Base-by-base conservation (phyloP, 2,329 filamentous ascomycete genomes). In the Alternaria arborescens region DNA sequence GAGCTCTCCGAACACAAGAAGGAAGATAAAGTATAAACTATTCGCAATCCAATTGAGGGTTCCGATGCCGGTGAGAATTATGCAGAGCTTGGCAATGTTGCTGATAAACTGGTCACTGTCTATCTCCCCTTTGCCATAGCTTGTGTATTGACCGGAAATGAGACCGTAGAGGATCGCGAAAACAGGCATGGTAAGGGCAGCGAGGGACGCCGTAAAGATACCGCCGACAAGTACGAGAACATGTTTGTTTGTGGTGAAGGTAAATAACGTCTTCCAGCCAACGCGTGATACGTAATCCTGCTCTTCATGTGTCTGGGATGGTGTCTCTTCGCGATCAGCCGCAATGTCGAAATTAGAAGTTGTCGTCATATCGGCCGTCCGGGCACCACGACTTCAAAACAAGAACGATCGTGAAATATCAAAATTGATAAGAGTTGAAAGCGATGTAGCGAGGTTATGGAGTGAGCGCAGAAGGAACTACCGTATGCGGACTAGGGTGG, bases 1-100 rank as follows among this genome's bases (percentile, higher is more conserved):
- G 2, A 92, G 71, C 77, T 97, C 94, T 14, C 94, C 92, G 75
- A 95, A 95, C 0, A 86, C 75, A 30, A 94, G 82, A 88, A 94
- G 97, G 0, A 87, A 77, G 1, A 84, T 83, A 69, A 93, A 89
- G 67, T 92, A 91, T 2, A 84, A 73, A 3, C 86, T 85, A 67
- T 91, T 89, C 16, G 89, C 78, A 0, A 93, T 46, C 87, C 91
- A 94, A 47, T 87, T 88, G 0, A 81, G 85, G 0, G 82, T 75
- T 0, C 90, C 92, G 0, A 97, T 77, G 0, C 82, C 84, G 0
- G 88, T 78, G 43, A 97, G 79, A 26, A 87, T 84, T 26, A 89
- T 67, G 47, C 88, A 89, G 80, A 88, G 89, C 42, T 76, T 82
- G 0, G 85, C 84, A 1, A 92, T 83, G 3, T 83, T 78, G 0